These are phyloP conservation scores for Vitis rotundifolia DNA, from an alignment of 164 flowering plant genomes.

Conservation along the genomic window DNA sequence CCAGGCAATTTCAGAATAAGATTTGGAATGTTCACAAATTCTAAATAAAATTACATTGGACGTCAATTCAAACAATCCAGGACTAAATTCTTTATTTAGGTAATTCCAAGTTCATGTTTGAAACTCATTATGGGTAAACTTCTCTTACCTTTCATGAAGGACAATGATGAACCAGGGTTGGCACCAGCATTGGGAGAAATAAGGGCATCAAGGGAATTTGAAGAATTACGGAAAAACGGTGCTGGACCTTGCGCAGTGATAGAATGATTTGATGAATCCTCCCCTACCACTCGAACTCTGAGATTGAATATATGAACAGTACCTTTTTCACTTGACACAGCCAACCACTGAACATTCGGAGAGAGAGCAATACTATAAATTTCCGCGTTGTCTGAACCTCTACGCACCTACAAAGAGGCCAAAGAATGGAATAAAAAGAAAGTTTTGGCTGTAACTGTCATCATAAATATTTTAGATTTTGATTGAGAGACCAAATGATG, in stretches of 20 bases:
- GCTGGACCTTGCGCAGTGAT: slow-evolving; percentile 31
- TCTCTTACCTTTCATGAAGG: slow-evolving; percentile 85
- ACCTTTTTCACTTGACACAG: slow-evolving; percentile 56
- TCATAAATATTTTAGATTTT: neutral
- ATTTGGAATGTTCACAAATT: too few relatives aligned
- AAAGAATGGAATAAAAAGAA: neutral
- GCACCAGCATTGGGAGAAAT: slow-evolving; percentile 58
- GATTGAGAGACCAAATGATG: too few relatives aligned
- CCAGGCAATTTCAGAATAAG: neutral
- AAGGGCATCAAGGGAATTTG: slow-evolving; percentile 63
- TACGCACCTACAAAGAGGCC: slow-evolving; percentile 35
- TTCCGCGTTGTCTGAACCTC: slow-evolving; percentile 57
- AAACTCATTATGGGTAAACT: slow-evolving; percentile 1
- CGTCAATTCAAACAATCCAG: too few relatives aligned
- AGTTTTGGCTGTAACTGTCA: neutral
- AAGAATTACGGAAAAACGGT: slow-evolving; percentile 53
- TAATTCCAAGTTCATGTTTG: neutral
- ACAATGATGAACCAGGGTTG: slow-evolving; percentile 75
- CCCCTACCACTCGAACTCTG: slow-evolving; percentile 67
- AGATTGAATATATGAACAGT: slow-evolving; percentile 57
- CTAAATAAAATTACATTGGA: too few relatives aligned
- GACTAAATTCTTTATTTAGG: too few relatives aligned
- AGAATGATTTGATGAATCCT: slow-evolving; percentile 48
- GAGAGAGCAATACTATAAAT: slow-evolving; percentile 49
- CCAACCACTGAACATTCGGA: slow-evolving; percentile 51